A percentile compares a stretch with the other conserved stretches of the same genome.
These are phyloP conservation scores for Kingdonia uniflora DNA, from an alignment of 164 flowering plant species.

Conservation along the genomic window DNA sequence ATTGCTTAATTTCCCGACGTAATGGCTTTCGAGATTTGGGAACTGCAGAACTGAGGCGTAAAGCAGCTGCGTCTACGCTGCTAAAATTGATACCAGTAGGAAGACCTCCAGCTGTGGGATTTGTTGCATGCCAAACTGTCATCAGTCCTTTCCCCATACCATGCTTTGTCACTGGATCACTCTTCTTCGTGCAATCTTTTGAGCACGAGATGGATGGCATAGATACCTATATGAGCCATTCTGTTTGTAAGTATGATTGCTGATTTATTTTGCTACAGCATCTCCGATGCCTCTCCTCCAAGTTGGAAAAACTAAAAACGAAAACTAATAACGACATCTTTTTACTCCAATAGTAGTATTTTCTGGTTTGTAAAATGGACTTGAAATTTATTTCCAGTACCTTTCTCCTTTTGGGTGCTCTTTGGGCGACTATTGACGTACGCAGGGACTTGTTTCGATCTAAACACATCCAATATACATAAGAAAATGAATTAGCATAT, in stretches of 20 bases:
- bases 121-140: constrained; percentile 52
- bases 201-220: constrained; percentile 9
- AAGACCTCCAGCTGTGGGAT: constrained; percentile 32
- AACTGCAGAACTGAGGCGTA: constrained; percentile 7
- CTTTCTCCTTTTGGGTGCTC: constrained; percentile 49
- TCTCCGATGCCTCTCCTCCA: no score
- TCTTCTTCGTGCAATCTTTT: constrained; percentile 13
- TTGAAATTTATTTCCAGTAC: constrained; percentile 21
- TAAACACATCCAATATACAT: neutral
- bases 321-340: no score
- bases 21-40: constrained; percentile 11
- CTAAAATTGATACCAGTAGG: constrained; percentile 28
- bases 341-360: no score
- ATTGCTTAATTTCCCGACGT: constrained; percentile 13
- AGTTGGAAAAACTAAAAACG: no score
- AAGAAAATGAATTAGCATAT: no score
- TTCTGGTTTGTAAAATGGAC: no score
- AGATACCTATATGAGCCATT: constrained; percentile 19
- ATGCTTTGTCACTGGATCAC: constrained; percentile 33
- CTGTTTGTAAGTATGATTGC: no score
- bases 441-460: neutral
- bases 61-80: constrained; percentile 8
- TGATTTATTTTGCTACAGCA: no score
- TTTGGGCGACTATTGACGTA: constrained; percentile 23
- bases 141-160: constrained; percentile 84